These are phyloP conservation scores for Pontederia paniculata DNA, from an alignment of 176 grass and related monocot species.

Conservation along the genomic window DNA sequence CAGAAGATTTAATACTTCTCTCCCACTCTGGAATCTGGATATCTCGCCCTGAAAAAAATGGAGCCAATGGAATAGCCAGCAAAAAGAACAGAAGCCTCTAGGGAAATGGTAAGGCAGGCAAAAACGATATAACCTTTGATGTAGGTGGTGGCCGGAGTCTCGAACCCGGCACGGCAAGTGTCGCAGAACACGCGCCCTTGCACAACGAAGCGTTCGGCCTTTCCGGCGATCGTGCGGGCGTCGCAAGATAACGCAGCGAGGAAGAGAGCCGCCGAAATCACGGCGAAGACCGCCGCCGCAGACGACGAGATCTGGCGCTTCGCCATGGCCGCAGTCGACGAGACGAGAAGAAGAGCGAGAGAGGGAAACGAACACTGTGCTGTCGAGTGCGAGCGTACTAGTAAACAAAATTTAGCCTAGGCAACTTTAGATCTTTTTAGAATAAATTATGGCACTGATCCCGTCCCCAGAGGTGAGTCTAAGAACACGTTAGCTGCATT, in stretches of 20 bases:
- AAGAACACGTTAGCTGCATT: too few species aligned
- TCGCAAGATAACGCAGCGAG: slow-evolving; percentile 10
- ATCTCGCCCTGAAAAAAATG: too few species aligned
- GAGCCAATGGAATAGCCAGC: too few species aligned
- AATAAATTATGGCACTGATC: too few species aligned
- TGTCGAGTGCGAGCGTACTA: too few species aligned
- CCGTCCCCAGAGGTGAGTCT: too few species aligned
- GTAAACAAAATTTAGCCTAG: too few species aligned
- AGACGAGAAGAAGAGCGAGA: background rate
- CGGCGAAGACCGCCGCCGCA: slow-evolving; percentile 5
- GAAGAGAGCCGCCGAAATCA: slow-evolving; percentile 8
- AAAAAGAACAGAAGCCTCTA: background rate
- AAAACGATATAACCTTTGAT: slow-evolving; percentile 43
- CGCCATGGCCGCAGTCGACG: background rate
- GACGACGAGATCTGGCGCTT: slow-evolving; percentile 3
- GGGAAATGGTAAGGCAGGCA: background rate
- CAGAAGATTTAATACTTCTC: too few species aligned
- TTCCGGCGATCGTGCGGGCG: slow-evolving; percentile 23
- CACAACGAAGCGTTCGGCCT: slow-evolving; percentile 37
- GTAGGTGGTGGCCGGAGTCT: slow-evolving; percentile 83
- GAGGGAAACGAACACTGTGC: too few species aligned
- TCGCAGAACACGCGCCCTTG: slow-evolving; percentile 86
- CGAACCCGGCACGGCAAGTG: slow-evolving; percentile 72
- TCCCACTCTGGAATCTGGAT: too few species aligned
- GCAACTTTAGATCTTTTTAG: too few species aligned